Evolutionary conservation across 148 eudicot genomes (phyloP).

Genomic region (Rhododendron williamsianum): DNA sequence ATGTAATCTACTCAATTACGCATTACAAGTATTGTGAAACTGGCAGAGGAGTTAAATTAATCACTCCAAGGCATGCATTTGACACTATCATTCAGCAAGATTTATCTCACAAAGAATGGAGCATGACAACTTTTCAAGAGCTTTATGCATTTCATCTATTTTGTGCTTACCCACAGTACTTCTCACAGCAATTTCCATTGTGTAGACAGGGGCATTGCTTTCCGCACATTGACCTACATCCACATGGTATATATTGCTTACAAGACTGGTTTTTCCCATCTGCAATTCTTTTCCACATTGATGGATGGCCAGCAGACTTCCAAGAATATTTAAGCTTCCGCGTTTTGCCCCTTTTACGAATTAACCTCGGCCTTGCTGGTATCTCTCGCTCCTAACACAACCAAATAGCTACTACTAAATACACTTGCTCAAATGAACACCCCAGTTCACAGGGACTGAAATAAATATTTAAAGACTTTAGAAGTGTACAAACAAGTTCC

Average conservation of each 20-base stretch:
- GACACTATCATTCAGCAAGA: neutral
- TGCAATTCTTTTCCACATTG: slow-evolving; percentile 70
- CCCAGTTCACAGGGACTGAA: neutral
- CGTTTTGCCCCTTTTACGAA: slow-evolving; percentile 72
- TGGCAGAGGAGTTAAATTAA: neutral
- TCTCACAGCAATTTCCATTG: slow-evolving; percentile 84
- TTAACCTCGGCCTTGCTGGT: slow-evolving; percentile 44
- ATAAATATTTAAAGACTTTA: neutral
- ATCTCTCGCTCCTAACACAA: slow-evolving; percentile 45
- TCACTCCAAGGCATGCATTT: neutral
- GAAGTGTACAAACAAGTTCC: neutral
- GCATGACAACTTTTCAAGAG: neutral
- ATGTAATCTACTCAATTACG: neutral
- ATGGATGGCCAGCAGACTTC: slow-evolving; percentile 79
- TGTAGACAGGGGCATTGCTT: slow-evolving; percentile 78
- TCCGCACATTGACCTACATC: slow-evolving; percentile 69
- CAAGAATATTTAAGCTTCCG: slow-evolving; percentile 73
- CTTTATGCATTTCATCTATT: neutral
- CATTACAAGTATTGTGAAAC: neutral
- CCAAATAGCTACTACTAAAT: slow-evolving; percentile 2
- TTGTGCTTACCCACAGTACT: slow-evolving; percentile 78
- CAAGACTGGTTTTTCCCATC: slow-evolving; percentile 54
- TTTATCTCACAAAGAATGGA: neutral
- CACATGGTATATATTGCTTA: slow-evolving; percentile 77
- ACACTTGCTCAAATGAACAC: slow-evolving; percentile 4